phyloP scores from a whole-genome alignment of 164 flowering plant genomes.

The Umbellularia californica region DNA sequence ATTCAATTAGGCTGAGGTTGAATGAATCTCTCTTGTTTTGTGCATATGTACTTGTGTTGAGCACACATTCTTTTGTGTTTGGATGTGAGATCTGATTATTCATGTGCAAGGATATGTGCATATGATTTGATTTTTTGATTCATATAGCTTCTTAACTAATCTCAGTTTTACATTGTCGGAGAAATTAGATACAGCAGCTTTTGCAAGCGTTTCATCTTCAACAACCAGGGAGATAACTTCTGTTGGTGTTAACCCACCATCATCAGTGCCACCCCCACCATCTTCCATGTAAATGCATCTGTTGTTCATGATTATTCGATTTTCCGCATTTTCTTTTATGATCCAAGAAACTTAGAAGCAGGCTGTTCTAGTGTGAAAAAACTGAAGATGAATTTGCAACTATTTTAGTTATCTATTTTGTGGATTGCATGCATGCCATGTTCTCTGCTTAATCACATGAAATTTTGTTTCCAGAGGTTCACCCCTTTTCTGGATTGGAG shows the following conservation, averaged over 20 bases:
- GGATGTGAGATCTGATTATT: background rate
- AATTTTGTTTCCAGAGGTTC: conserved; percentile 53
- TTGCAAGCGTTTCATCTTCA: conserved; percentile 65
- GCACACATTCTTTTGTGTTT: too few species aligned
- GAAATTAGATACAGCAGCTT: conserved; percentile 23
- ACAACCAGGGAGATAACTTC: conserved; percentile 54
- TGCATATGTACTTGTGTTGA: background rate
- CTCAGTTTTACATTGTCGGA: conserved; percentile 14
- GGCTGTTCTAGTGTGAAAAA: background rate
- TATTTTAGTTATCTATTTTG: background rate
- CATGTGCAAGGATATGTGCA: background rate
- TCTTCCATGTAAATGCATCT: conserved; percentile 47
- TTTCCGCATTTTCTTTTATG: background rate
- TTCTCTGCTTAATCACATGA: conserved; percentile 3
- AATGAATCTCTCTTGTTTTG: background rate
- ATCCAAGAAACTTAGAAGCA: background rate
- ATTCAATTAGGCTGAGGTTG: background rate
- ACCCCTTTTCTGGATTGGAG: conserved; percentile 93
- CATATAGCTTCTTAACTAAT: background rate
- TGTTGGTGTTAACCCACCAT: conserved; percentile 62
- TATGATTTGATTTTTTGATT: background rate
- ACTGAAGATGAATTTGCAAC: background rate
- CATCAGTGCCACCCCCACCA: conserved; percentile 52
- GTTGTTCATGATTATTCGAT: background rate
- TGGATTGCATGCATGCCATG: background rate